These are phyloP conservation scores for Passiflora organensis DNA, from an alignment of 345 rosid genomes.

Conservation along the genomic window DNA sequence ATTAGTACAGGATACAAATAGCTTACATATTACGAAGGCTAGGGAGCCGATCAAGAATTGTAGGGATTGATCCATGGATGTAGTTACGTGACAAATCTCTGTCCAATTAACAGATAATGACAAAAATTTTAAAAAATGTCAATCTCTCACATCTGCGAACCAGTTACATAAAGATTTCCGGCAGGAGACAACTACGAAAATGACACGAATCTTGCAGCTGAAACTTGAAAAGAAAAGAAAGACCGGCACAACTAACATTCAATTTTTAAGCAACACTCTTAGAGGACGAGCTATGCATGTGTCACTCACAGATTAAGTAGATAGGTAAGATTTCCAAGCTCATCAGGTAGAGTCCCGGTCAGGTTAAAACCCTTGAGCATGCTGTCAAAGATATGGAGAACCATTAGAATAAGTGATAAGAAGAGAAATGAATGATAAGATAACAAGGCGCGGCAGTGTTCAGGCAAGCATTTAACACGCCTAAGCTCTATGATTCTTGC, in stretches of 20 bases:
- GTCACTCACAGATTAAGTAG: slow-evolving; percentile 50
- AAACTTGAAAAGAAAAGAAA: background rate
- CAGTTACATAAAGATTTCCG: too few species aligned
- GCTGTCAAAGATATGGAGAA: slow-evolving; percentile 26
- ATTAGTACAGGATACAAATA: slow-evolving; percentile 1
- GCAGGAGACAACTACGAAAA: too few species aligned
- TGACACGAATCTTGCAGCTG: too few species aligned
- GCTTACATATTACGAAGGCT: slow-evolving; percentile 51
- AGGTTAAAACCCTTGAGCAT: slow-evolving; percentile 47
- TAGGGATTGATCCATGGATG: slow-evolving; percentile 64
- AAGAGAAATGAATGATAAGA: background rate
- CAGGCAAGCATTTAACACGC: background rate
- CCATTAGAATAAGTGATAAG: background rate
- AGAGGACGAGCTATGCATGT: background rate
- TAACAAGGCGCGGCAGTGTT: background rate
- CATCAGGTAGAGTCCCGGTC: slow-evolving; percentile 60
- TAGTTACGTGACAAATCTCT: slow-evolving; percentile 77
- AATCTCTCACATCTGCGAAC: too few species aligned
- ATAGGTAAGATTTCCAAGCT: slow-evolving; percentile 51
- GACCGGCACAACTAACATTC: too few species aligned
- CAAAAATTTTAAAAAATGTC: too few species aligned
- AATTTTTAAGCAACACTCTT: too few species aligned
- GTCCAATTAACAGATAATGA: slow-evolving; percentile 15
- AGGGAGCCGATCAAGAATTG: slow-evolving; percentile 42
- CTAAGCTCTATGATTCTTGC: too few species aligned